phyloP scores from a whole-genome alignment of 495 filamentous ascomycete species.

The Friedmanniomyces endolithicus region DNA sequence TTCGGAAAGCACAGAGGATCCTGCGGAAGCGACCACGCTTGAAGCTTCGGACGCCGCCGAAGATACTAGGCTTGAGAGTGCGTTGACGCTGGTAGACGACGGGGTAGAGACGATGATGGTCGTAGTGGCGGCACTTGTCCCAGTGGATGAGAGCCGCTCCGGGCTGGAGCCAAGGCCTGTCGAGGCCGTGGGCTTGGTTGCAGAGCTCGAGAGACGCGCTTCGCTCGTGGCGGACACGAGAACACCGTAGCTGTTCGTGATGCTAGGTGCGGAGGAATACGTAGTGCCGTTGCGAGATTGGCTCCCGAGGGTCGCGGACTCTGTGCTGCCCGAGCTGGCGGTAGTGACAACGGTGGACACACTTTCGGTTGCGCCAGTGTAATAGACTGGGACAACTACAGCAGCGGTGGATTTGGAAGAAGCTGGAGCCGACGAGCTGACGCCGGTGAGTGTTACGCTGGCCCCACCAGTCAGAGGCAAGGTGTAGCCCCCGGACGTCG shows the following conservation, averaged over 20 bases:
- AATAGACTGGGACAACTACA: neutral
- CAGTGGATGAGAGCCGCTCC: neutral
- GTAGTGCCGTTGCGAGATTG: neutral
- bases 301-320: neutral
- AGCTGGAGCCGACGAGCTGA: neutral
- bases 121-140: neutral
- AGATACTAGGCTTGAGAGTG: constrained; percentile 1
- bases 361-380: neutral
- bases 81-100: neutral
- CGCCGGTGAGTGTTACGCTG: neutral
- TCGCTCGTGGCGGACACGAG: neutral
- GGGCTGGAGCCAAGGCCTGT: neutral
- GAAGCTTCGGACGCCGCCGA: constrained; percentile 15
- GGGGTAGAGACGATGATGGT: neutral
- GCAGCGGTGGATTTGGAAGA: neutral
- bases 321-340: neutral
- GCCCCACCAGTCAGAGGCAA: neutral
- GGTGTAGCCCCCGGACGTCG: neutral
- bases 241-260: neutral
- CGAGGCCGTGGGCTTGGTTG: neutral
- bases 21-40: constrained; percentile 18
- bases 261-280: neutral
- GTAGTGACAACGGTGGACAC: neutral
- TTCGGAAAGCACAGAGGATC: constrained; percentile 1
- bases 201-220: neutral